Evolutionary conservation across 2,329 filamentous ascomycete species (phyloP).

Genomic region (Hymenotorrendiella dingleyae): DNA sequence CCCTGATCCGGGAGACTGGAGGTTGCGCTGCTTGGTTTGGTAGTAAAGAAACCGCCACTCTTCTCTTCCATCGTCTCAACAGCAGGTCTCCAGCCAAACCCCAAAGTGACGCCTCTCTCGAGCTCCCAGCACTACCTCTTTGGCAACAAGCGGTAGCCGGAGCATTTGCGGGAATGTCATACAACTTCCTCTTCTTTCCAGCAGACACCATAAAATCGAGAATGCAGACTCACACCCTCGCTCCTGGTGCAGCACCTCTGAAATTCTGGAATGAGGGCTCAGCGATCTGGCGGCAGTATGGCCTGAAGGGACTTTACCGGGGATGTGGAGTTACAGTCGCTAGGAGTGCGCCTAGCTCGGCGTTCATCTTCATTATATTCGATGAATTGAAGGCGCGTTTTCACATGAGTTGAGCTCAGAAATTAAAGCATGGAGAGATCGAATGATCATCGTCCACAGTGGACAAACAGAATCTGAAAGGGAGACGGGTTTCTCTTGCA

Average conservation of each 20-base stretch:
- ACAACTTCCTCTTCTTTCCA: conserved; percentile 96
- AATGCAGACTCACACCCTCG: conserved; percentile 81
- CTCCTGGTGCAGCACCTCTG: conserved; percentile 39
- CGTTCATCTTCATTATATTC: conserved; percentile 94
- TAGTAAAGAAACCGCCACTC: conserved; percentile 72
- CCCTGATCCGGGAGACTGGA: conserved; percentile 87
- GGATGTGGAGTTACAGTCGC: conserved; percentile 91
- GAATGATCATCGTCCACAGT: too few species aligned
- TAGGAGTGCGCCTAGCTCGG: conserved; percentile 88
- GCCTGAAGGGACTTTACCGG: conserved; percentile 79
- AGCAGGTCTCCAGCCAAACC: conserved; percentile 27
- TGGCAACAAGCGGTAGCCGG: conserved; percentile 86
- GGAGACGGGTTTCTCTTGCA: too few species aligned
- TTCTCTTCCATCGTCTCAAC: conserved; percentile 30
- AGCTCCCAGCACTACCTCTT: conserved; percentile 55
- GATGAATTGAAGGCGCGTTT: conserved; percentile 74
- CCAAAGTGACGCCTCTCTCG: conserved; percentile 1
- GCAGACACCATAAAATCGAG: conserved; percentile 96
- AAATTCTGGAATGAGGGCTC: conserved; percentile 69
- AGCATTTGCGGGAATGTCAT: conserved; percentile 82
- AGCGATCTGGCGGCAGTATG: conserved; percentile 75
- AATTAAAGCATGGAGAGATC: too few species aligned
- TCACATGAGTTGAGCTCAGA: conserved; percentile 27
- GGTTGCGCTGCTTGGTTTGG: conserved; percentile 96
- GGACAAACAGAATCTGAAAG: too few species aligned